These are phyloP conservation scores for Ormosia emarginata DNA, from an alignment of 306 rosid genomes.

Conservation along the genomic window DNA sequence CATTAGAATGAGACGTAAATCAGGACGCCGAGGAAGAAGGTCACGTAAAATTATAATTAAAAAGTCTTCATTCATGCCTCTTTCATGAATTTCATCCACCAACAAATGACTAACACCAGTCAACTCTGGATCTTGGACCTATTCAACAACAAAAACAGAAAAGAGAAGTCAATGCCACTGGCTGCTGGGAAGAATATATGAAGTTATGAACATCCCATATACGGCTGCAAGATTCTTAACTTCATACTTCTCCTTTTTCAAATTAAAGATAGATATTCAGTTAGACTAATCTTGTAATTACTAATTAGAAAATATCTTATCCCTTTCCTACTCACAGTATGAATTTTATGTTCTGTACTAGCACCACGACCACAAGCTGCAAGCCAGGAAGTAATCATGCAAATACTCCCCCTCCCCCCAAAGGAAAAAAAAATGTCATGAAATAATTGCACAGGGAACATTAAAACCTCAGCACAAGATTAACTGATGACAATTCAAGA, in stretches of 20 bases:
- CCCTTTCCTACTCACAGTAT: background rate
- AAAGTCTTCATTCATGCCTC: constrained; percentile 98
- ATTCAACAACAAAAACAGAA: constrained; percentile 33
- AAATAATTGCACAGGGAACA: background rate
- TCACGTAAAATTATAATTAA: constrained; percentile 79
- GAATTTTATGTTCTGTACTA: constrained; percentile 8
- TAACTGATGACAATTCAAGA: background rate
- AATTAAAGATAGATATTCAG: constrained; percentile 13
- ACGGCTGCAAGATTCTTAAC: background rate
- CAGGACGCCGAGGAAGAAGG: constrained; percentile 94
- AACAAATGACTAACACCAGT: constrained; percentile 88
- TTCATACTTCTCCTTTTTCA: background rate
- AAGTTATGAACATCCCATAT: constrained; percentile 10
- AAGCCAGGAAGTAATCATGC: background rate
- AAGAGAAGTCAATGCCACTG: constrained; percentile 20
- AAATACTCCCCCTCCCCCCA: background rate
- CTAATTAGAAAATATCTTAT: background rate
- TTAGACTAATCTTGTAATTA: background rate
- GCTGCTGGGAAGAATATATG: constrained; percentile 15
- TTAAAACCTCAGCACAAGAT: background rate
- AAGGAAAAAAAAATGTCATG: background rate
- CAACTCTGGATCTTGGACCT: constrained; percentile 88
- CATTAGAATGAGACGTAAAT: constrained; percentile 87
- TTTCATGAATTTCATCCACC: constrained; percentile 98
- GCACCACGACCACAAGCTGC: constrained; percentile 2